phyloP scores from a whole-genome alignment of 2,329 filamentous ascomycete genomes.

The Penicillium sp. region DNA sequence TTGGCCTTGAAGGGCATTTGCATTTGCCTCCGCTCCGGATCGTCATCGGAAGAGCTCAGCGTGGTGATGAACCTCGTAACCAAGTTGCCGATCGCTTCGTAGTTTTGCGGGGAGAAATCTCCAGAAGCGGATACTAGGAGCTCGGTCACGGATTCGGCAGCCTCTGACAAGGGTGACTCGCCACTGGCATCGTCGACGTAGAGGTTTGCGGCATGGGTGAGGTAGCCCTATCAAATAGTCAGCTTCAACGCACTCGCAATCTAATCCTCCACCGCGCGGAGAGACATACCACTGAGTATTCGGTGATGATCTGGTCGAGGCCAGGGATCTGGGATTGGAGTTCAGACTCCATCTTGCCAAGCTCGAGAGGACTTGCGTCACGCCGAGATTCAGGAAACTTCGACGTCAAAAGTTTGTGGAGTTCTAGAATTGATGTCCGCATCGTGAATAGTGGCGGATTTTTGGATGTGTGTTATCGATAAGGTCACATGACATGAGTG shows the following conservation, averaged over 20 bases:
- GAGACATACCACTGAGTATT: slow-evolving; percentile 70
- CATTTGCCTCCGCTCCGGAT: slow-evolving; percentile 65
- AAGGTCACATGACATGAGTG: slow-evolving; percentile 18
- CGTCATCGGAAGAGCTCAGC: slow-evolving; percentile 71
- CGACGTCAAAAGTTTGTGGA: neutral
- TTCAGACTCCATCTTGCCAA: slow-evolving; percentile 72
- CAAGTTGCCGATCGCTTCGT: slow-evolving; percentile 74
- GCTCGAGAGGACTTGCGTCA: neutral
- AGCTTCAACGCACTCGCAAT: neutral
- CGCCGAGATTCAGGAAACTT: neutral
- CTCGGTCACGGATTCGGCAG: slow-evolving; percentile 78
- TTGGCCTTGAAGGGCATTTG: slow-evolving; percentile 73
- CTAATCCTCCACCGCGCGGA: neutral
- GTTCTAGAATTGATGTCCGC: slow-evolving; percentile 9
- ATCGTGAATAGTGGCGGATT: slow-evolving; percentile 23
- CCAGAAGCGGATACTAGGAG: slow-evolving; percentile 92
- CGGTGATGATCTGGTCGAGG: slow-evolving; percentile 83
- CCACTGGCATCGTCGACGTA: slow-evolving; percentile 70
- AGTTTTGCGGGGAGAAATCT: slow-evolving; percentile 67
- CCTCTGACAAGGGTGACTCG: slow-evolving; percentile 77
- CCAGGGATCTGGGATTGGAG: slow-evolving; percentile 80
- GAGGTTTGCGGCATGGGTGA: slow-evolving; percentile 85
- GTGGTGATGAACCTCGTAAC: slow-evolving; percentile 87
- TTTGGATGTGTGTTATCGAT: slow-evolving; percentile 25
- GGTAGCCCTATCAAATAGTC: slow-evolving; percentile 62